A percentile compares a stretch with the other conserved stretches of the same genome.
These are phyloP conservation scores for Golubevia sp. DNA, from an alignment of 1,284 basidiomycete genomes.

Conservation along the genomic window DNA sequence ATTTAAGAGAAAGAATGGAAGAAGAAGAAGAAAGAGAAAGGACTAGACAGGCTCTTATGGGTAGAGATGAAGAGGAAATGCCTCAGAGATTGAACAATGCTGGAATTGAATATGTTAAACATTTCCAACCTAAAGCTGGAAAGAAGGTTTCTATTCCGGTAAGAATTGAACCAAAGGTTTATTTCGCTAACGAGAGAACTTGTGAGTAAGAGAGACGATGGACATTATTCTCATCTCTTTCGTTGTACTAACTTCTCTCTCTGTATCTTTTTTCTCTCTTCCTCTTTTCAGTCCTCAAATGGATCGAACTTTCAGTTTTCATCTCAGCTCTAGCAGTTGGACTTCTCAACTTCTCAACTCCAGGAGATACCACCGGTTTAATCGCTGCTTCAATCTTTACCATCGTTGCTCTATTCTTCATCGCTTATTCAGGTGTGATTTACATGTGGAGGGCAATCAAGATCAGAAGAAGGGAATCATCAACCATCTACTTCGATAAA, in stretches of 20 bases:
- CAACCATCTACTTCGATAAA: constrained; percentile 57
- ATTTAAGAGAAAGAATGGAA: constrained; percentile 19
- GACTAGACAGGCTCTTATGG: constrained; percentile 42
- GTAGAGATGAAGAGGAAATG: constrained; percentile 53
- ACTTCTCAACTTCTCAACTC: constrained; percentile 77
- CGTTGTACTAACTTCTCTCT: constrained; percentile 36
- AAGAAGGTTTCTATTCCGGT: constrained; percentile 91
- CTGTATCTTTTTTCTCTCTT: constrained; percentile 6
- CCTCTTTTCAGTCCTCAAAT: constrained; percentile 62
- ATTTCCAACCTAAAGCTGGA: constrained; percentile 80
- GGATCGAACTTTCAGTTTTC: constrained; percentile 84
- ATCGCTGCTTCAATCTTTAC: constrained; percentile 87
- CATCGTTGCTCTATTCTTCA: constrained; percentile 81
- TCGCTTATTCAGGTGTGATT: constrained; percentile 83
- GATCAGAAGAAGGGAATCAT: constrained; percentile 64
- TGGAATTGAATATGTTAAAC: constrained; percentile 66
- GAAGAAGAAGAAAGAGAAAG: constrained; percentile 62
- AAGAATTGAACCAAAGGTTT: constrained; percentile 94
- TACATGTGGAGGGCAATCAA: constrained; percentile 83
- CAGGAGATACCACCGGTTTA: constrained; percentile 76
- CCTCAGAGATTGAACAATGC: constrained; percentile 2
- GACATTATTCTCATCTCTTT: not conserved
- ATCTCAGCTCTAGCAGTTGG: constrained; percentile 59
- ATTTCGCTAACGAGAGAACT: constrained; percentile 94
- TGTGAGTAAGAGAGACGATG: too few species aligned